Evolutionary conservation across 169 alveolate genomes (phyloP).

Genomic region (Babesia sp.): DNA sequence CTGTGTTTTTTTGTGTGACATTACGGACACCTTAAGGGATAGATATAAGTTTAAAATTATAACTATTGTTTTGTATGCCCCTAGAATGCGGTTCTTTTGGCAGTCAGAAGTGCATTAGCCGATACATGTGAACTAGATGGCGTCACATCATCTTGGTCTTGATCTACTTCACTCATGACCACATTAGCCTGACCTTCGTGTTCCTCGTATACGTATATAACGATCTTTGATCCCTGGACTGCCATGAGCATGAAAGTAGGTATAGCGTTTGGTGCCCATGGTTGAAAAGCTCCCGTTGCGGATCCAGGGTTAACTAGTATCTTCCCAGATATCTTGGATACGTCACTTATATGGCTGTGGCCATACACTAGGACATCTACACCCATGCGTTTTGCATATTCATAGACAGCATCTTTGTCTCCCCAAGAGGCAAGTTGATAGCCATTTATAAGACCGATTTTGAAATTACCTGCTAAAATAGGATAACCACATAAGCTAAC

Average conservation of each 20-base stretch:
- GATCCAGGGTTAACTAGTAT: conserved; percentile 92
- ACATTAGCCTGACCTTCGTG: conserved; percentile 80
- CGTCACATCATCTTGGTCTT: conserved; percentile 39
- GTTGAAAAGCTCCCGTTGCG: conserved; percentile 91
- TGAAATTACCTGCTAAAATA: conserved; percentile 83
- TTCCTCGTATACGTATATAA: conserved; percentile 78
- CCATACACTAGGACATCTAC: conserved; percentile 90
- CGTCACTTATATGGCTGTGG: conserved; percentile 86
- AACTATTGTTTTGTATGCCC: background rate
- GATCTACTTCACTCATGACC: conserved; percentile 77
- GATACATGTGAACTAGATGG: conserved; percentile 28
- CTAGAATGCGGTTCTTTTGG: background rate
- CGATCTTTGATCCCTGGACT: conserved; percentile 69
- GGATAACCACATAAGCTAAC: background rate
- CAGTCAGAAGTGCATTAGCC: conserved; percentile 24
- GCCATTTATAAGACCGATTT: conserved; percentile 92
- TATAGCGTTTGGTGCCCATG: conserved; percentile 77
- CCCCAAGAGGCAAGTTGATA: conserved; percentile 94
- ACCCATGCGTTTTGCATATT: conserved; percentile 82
- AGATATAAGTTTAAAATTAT: too few species aligned
- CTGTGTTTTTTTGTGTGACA: too few species aligned
- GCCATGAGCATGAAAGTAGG: conserved; percentile 83
- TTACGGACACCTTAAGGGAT: too few species aligned
- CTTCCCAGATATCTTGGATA: conserved; percentile 84
- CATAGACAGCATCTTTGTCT: conserved; percentile 84